Evolutionary conservation across 305 asterid genomes (phyloP), one percentile per base, ranked within the genome.

Genomic region (Stenogyne calaminthoides): DNA sequence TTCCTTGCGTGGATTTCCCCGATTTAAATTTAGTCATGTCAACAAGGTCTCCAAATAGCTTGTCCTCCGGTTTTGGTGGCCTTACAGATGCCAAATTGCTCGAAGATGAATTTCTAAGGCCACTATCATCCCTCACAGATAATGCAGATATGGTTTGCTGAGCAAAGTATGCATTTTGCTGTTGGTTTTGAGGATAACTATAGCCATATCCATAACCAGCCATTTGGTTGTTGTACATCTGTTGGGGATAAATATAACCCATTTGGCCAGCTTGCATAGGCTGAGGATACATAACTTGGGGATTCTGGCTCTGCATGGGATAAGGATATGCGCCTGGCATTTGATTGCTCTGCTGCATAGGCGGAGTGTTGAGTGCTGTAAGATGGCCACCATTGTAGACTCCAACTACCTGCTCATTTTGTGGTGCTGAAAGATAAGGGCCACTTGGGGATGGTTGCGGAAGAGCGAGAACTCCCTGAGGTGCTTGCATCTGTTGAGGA

Each of bases 41-140:
- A 29, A 95, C 97, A 19, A 95, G 95, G 82, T 95, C 99, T 58
- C 99, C 99, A 64, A 95, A 95, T 34, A 95, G 86, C 84, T 92
- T 95, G 86, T 95, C 99, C 72, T 92, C 97, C 7, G 97, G 91
- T 82, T 84, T 95, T 18, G 89, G 64, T 27, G 92, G 90, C 77
- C 78, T 88, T 52, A 80, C 88, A 27, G 96, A 65, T 12, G 95
- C 86, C 77, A 80, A 84, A 40, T 76, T 78, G 7, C 87, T 83
- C 36, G 97, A 74, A 27, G 78, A 61, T 3, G 91, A 75, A 69
- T 73, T 84, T 55, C 83, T 82, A 67, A 79, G 62, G 40, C 81
- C 84, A 16, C 83, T 76, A 60, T 86, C 95, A n/a, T 86, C 95
- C 84, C 92, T 90, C 78, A 92, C 68, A 2, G 97, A 87, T 54